These are phyloP conservation scores for Eremothecium gossypii DNA, from an alignment of 1,139 yeast species.

Conservation along the genomic window DNA sequence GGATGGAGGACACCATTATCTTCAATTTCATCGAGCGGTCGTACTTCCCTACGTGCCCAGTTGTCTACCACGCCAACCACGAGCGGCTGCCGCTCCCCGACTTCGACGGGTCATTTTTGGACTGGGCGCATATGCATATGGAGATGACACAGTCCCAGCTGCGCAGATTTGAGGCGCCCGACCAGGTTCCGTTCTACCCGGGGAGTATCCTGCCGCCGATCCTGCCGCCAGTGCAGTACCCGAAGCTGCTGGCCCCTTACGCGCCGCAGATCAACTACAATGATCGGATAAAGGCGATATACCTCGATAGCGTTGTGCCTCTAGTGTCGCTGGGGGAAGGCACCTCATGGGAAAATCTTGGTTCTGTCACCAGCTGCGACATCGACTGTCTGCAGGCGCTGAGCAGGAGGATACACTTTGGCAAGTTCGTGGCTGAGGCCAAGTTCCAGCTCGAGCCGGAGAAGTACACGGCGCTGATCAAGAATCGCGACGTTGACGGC, in stretches of 20 bases:
- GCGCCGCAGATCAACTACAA: slow-evolving; percentile 72
- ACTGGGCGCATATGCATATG: slow-evolving; percentile 70
- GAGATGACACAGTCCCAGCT: slow-evolving; percentile 78
- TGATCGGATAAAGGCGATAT: slow-evolving; percentile 52
- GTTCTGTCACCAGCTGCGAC: slow-evolving; percentile 78
- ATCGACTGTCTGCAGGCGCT: slow-evolving; percentile 80
- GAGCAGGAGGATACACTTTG: slow-evolving; percentile 93
- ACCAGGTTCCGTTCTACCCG: slow-evolving; percentile 88
- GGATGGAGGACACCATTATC: slow-evolving; percentile 95
- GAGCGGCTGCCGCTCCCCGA: slow-evolving; percentile 45
- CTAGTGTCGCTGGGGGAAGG: slow-evolving; percentile 57
- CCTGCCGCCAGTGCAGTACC: slow-evolving; percentile 72
- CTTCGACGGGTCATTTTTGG: slow-evolving; percentile 75
- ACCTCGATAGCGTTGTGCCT: slow-evolving; percentile 67
- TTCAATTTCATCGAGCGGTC: slow-evolving; percentile 89
- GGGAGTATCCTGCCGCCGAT: slow-evolving; percentile 53
- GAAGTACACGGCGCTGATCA: slow-evolving; percentile 54
- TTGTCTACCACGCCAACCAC: slow-evolving; percentile 57
- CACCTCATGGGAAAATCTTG: slow-evolving; percentile 78
- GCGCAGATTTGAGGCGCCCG: slow-evolving; percentile 90
- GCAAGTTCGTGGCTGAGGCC: slow-evolving; percentile 94
- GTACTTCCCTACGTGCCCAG: slow-evolving; percentile 68
- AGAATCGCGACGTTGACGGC: slow-evolving; percentile 56
- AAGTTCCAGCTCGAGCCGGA: slow-evolving; percentile 67
- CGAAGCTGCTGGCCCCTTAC: slow-evolving; percentile 65